Conservation (phyloP, 768 basidiomycete genomes). For the Russula sp. region DNA sequence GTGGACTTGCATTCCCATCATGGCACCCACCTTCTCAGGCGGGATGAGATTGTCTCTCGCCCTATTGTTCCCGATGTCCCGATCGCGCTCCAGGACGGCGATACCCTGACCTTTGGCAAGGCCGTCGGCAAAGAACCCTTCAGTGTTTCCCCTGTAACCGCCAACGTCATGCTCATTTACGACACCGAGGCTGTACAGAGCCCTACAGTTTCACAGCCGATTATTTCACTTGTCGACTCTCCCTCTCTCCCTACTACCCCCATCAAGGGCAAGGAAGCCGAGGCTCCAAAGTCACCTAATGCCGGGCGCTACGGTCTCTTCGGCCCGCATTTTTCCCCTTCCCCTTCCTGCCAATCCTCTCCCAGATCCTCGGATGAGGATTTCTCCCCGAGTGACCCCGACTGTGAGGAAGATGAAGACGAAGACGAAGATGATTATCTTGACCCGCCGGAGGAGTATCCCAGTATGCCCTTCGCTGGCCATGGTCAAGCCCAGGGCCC, state of each 20-base stretch:
- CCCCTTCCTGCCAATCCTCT: slow-evolving; percentile 46
- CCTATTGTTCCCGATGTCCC: slow-evolving; percentile 55
- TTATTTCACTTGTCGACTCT: slow-evolving; percentile 24
- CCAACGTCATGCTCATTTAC: slow-evolving; percentile 55
- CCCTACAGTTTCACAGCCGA: slow-evolving; percentile 4
- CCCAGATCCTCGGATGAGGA: slow-evolving; percentile 39
- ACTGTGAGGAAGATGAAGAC: slow-evolving; percentile 32
- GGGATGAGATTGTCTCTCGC: slow-evolving; percentile 48
- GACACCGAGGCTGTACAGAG: slow-evolving; percentile 25
- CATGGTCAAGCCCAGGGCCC: slow-evolving; percentile 15
- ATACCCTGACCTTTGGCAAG: slow-evolving; percentile 75
- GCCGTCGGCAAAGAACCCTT: slow-evolving; percentile 61
- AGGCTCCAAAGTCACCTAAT: slow-evolving; percentile 36
- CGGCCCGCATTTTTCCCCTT: slow-evolving; percentile 37
- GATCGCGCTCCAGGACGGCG: slow-evolving; percentile 59
- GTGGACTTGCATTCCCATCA: slow-evolving; percentile 73
- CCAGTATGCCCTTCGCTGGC: slow-evolving; percentile 11
- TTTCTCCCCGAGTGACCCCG: slow-evolving; percentile 23
- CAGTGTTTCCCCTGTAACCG: slow-evolving; percentile 61
- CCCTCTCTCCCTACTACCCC: slow-evolving; percentile 15
- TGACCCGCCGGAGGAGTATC: slow-evolving; percentile 34
- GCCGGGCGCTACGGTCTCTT: slow-evolving; percentile 67
- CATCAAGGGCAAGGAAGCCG: slow-evolving; percentile 34
- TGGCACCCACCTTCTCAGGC: slow-evolving; percentile 64
- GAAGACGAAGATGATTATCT: slow-evolving; percentile 56